Percentiles rank a stretch among this genome's conserved stretches.
Evolutionary conservation across 306 rosid species (phyloP).

Genomic region (Begonia masoniana): DNA sequence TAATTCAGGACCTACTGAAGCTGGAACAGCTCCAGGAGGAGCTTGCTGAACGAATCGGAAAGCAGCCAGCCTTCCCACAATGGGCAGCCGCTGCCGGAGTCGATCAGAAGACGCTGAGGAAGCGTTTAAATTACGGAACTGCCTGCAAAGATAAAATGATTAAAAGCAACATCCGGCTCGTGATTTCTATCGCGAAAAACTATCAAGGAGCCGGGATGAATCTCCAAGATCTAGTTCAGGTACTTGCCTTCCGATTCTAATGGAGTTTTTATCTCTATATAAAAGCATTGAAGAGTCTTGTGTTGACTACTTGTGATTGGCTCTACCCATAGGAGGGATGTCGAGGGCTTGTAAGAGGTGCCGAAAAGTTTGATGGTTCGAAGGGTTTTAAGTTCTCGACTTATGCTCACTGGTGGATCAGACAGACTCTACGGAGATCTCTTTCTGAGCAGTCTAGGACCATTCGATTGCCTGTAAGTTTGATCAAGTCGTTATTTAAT

Average conservation of each 20-base stretch:
- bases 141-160: constrained; percentile 89
- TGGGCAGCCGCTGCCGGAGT: constrained; percentile 95
- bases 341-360: constrained; percentile 86
- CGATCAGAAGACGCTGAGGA: constrained; percentile 66
- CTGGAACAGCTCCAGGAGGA: constrained; percentile 75
- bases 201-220: constrained; percentile 90
- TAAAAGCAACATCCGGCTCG: constrained; percentile 86
- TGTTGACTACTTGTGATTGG: constrained; percentile 2
- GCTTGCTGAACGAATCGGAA: constrained; percentile 56
- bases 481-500: not conserved
- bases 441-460: constrained; percentile 84
- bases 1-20: constrained; percentile 65
- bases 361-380: constrained; percentile 88
- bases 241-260: constrained; percentile 10
- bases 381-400: constrained; percentile 98
- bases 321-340: constrained; percentile 64
- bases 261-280: not conserved
- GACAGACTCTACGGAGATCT: constrained; percentile 77
- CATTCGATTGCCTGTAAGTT: constrained; percentile 88
- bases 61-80: constrained; percentile 62
- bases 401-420: constrained; percentile 99
- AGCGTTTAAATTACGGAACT: constrained; percentile 58
- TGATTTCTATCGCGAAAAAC: constrained; percentile 88
- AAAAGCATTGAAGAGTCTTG: not conserved
- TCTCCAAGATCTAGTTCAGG: constrained; percentile 98